Evolutionary conservation across 345 rosid genomes (phyloP).

Genomic region (Ailanthus altissimus): DNA sequence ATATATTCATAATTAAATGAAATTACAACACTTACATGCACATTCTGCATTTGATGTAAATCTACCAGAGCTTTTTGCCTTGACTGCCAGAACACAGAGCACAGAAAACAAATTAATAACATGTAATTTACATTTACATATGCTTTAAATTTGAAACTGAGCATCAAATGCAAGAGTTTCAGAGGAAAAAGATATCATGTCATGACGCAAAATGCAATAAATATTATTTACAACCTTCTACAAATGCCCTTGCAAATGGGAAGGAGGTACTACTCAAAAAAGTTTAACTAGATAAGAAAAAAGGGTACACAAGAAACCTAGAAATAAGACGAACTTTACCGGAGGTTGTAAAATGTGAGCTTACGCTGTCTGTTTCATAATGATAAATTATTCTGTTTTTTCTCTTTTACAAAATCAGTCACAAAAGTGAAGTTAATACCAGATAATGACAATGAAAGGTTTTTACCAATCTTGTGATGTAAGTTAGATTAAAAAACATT

Average conservation of each 20-base stretch:
- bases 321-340: background rate
- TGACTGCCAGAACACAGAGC: constrained; percentile 59
- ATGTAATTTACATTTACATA: background rate
- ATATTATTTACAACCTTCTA: background rate
- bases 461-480: background rate
- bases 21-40: constrained; percentile 54
- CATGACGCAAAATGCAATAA: background rate
- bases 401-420: background rate
- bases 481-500: background rate
- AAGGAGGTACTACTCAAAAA: background rate
- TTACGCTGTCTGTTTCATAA: background rate
- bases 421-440: background rate
- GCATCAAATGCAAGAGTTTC: background rate
- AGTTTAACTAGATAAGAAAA: background rate
- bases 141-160: background rate
- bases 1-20: background rate
- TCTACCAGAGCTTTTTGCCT: constrained; percentile 94
- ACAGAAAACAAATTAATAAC: background rate
- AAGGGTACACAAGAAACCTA: background rate
- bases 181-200: background rate
- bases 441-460: background rate
- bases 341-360: background rate
- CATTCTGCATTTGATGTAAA: constrained; percentile 76
- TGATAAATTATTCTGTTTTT: background rate
- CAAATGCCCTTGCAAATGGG: background rate